Conservation (phyloP, 1,139 yeast species). For the Blastobotrys buckinghamii region DNA sequence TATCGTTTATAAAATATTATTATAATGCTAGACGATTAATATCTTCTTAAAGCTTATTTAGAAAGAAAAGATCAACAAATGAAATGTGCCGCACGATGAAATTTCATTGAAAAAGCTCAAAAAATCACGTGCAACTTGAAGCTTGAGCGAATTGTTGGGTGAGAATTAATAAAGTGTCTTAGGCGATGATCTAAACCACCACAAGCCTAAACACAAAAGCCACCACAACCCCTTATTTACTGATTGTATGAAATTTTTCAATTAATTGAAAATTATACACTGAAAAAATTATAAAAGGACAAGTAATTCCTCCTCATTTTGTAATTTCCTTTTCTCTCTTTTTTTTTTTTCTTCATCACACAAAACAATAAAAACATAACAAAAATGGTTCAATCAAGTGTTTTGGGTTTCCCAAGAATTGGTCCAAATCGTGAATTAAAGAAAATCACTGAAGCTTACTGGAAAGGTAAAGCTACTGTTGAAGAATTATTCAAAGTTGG, state of each 20-base stretch:
- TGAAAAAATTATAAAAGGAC: constrained; percentile 8
- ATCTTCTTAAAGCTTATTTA: no score
- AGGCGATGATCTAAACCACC: no score
- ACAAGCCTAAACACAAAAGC: no score
- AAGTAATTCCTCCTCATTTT: neutral
- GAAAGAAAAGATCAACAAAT: neutral
- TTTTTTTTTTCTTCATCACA: constrained; percentile 2
- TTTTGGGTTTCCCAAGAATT: constrained; percentile 98
- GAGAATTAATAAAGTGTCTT: no score
- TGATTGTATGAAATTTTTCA: neutral
- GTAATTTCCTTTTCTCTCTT: neutral
- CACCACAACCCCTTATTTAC: no score
- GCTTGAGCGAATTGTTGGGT: neutral
- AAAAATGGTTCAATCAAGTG: constrained; percentile 88
- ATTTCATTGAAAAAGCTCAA: no score
- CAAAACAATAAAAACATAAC: constrained; percentile 1
- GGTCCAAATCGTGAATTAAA: constrained; percentile 98
- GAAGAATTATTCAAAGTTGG: constrained; percentile 90
- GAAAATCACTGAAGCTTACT: constrained; percentile 97
- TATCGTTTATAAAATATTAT: no score
- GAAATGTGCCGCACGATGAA: neutral
- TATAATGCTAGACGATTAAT: no score
- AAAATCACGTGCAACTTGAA: constrained; percentile 12
- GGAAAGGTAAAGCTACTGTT: constrained; percentile 87
- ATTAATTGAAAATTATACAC: neutral